Evolutionary conservation across 257 asterid genomes (phyloP), one percentile per base, ranked within the genome.

Genomic region (Penstemon newberryi): DNA sequence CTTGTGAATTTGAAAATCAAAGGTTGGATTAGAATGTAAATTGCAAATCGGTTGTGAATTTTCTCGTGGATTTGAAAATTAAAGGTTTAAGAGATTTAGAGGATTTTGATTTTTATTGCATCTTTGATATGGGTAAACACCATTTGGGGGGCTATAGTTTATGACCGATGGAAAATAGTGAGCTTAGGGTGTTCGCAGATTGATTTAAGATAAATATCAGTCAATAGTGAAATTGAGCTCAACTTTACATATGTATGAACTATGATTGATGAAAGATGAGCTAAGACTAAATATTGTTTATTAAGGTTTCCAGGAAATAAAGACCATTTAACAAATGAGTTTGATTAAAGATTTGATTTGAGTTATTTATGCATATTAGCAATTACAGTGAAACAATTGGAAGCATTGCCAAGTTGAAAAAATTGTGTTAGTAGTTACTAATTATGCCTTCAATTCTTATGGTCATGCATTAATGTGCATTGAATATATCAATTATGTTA

Each of bases 101-200:
- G 37, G 37, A 10, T 60, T 42, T 56, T 15, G 55, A 39, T 63
- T 69, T 15, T 15, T 15, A 15, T 15, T 47, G 15, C 39, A 4
- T 43, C 72, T 18, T 25, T 69, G 41, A 53, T 39, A 43, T 59
- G 65, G 18, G 45, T 69, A 42, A 51, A 57, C 33, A 25, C 33
- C 33, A 25, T 25, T 25, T 25, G 33, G 33, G 33, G 33, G 33
- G 33, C 33, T 25, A 25, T 25, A 25, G 1, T 25, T 25, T 25
- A 25, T 25, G 33, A 25, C 33, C 2, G 2, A 25, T 25, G 33
- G 33, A 25, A 25, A 2, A 25, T 25, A 1, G 33, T 25, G 33
- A 25, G 33, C 33, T 25, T 25, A 25, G 33, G 33, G 33, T 25
- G 33, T 25, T 25, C 33, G 33, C 33, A 25, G 33, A 25, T 25